phyloP scores from a whole-genome alignment of 192 early-diverging fungal genomes.

The Phlyctochytrium arcticum region DNA sequence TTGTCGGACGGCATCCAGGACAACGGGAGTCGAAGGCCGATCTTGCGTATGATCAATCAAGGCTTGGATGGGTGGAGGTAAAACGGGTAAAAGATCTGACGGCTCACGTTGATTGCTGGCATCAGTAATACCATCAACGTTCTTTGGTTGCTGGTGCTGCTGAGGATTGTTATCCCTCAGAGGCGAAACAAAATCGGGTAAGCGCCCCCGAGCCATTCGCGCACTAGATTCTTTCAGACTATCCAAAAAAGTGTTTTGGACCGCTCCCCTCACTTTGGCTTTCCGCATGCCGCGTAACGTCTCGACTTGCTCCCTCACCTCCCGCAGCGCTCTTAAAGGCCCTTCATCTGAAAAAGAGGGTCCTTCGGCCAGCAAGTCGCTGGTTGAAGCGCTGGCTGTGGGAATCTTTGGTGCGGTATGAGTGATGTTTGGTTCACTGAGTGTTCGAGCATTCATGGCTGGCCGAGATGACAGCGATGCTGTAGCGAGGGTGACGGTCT shows the following conservation, averaged over 20 bases:
- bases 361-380: not conserved
- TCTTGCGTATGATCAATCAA: not conserved
- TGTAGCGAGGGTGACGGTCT: not conserved
- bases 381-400: not conserved
- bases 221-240: no score
- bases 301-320: constrained; percentile 2
- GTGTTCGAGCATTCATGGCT: no score
- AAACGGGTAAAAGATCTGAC: no score
- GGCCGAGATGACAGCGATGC: not conserved
- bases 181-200: not conserved
- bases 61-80: not conserved
- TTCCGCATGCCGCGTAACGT: no score
- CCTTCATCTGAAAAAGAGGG: constrained; percentile 7
- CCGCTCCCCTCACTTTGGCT: no score
- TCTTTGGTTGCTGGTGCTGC: no score
- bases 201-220: not conserved
- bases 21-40: not conserved
- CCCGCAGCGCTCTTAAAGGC: constrained; percentile 2
- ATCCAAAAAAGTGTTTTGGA: no score
- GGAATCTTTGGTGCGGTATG: no score
- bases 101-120: no score
- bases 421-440: no score
- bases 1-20: not conserved
- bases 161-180: no score
- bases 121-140: no score